Conservation (phyloP, 495 filamentous ascomycete genomes). For the Aspergillus carlsbadensis region DNA sequence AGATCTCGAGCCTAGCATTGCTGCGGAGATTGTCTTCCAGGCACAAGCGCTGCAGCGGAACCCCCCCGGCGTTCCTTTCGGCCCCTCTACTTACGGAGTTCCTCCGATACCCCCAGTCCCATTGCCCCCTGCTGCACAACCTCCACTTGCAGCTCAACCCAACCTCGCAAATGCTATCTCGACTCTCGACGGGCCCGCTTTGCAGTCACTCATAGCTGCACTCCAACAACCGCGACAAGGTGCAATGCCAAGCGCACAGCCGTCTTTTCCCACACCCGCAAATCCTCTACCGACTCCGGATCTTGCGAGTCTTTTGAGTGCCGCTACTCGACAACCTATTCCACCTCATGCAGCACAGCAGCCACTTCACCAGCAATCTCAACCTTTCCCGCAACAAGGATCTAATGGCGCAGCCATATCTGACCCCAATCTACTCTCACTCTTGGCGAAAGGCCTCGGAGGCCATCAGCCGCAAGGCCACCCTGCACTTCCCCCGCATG, state of each 20-base stretch:
- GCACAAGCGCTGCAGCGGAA: conserved; percentile 62
- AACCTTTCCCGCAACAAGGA: conserved; percentile 34
- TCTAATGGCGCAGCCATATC: conserved; percentile 34
- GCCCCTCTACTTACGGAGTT: conserved; percentile 44
- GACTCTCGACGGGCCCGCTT: conserved; percentile 65
- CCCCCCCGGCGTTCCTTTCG: conserved; percentile 41
- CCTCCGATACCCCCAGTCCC: conserved; percentile 14
- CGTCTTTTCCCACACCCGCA: conserved; percentile 29
- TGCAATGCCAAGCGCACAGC: conserved; percentile 40
- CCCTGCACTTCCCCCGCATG: conserved; percentile 38
- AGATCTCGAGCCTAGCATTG: conserved; percentile 71
- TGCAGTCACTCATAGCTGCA: conserved; percentile 71
- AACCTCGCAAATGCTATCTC: conserved; percentile 50
- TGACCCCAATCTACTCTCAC: conserved; percentile 45
- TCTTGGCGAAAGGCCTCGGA: conserved; percentile 43
- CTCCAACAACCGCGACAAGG: conserved; percentile 49
- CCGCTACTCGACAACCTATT: conserved; percentile 41
- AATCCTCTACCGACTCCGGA: conserved; percentile 45
- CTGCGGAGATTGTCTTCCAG: conserved; percentile 75
- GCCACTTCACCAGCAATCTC: conserved; percentile 31
- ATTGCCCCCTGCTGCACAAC: not conserved
- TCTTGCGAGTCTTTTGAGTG: conserved; percentile 58
- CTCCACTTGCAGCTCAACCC: conserved; percentile 36
- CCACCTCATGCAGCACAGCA: conserved; percentile 33
- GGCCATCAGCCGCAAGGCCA: conserved; percentile 44